These are phyloP conservation scores for Thraustochytrium sp. DNA, from an alignment of 352 stramenopile genomes.

Conservation along the genomic window DNA sequence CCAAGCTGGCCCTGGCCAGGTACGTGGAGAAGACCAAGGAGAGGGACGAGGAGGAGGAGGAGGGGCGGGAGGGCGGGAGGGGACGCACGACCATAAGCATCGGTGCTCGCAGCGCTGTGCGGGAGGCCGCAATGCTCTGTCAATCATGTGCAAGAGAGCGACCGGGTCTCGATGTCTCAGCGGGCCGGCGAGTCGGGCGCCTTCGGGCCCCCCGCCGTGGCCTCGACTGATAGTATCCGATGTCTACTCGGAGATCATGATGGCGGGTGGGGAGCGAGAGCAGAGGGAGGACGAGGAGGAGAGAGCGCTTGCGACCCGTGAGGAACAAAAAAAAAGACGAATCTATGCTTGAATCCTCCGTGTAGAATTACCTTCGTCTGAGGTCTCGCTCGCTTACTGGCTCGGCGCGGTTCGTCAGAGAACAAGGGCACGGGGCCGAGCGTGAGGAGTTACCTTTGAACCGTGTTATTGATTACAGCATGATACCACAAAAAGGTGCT, in stretches of 20 bases:
- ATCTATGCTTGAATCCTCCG: slow-evolving; percentile 17
- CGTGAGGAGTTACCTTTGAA: background rate
- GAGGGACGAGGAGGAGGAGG: background rate
- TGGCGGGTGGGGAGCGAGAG: too few relatives aligned
- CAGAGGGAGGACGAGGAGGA: too few relatives aligned
- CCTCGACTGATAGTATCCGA: slow-evolving; percentile 9
- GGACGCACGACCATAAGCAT: slow-evolving; percentile 15
- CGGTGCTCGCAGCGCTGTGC: background rate
- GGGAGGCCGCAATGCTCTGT: slow-evolving; percentile 18
- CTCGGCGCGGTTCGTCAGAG: background rate
- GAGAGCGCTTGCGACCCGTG: slow-evolving; percentile 2
- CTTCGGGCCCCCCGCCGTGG: slow-evolving; percentile 5
- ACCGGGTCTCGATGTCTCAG: background rate
- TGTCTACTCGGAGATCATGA: slow-evolving; percentile 30
- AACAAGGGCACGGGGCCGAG: background rate
- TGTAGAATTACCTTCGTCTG: slow-evolving; percentile 13
- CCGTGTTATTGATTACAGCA: slow-evolving; percentile 33
- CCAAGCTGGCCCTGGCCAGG: too few relatives aligned
- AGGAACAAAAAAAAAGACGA: slow-evolving; percentile 15
- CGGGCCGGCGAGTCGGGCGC: background rate
- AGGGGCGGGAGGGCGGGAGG: background rate
- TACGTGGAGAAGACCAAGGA: too few relatives aligned
- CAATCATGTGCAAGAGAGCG: slow-evolving; percentile 12
- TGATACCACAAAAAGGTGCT: background rate
- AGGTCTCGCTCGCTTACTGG: background rate